Evolutionary conservation across 208 protist genomes (phyloP), one percentile per base, ranked within the genome.

Genomic region (Balamuthia mandrillaris): DNA sequence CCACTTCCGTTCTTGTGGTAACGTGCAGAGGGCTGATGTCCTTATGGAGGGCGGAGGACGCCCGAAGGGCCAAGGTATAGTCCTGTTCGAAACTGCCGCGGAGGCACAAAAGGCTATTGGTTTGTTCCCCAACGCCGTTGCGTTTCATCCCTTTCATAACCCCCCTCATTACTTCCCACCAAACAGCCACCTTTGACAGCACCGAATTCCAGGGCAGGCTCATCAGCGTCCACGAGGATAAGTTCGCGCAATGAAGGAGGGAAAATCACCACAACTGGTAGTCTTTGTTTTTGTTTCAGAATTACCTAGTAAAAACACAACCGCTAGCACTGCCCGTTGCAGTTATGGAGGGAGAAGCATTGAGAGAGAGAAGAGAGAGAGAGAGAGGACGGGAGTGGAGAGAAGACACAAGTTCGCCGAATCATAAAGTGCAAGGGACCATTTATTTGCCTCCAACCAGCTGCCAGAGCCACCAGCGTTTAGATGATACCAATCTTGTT

Each of bases 401-500:
- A 35, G 10, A n/a, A n/a, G n/a, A n/a, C n/a, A n/a, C n/a, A n/a
- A n/a, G n/a, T 12, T 78, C 51, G 29, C 31, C 31, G 27, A 77
- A 35, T 83, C 37, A 52, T 74, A 39, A 35, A 83, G 10, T 2
- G 41, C 29, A 3, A 84, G 1, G 3, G 3, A 41, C 51, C 33
- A 39, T 1, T 31, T 9, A 29, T 79, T 84, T 74, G 51, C 1
- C 51, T 58, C 29, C 51, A 2, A 31, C 51, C 51, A 14, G n/a
- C 2, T 14, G 51, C n/a, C 51, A 58, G 51, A 58, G 51, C n/a
- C n/a, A 18, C n/a, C n/a, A 18, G 29, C n/a, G 51, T 78, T 92
- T 92, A 92, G 82, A 91, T 90, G 45, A 92, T 87, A 54, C 90
- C 90, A 52, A 92, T 92, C 78, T 97, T 99, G 97, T 96, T 98